Conservation (phyloP, 371 early-diverging fungal species). For the Dichotomocladium elegans region DNA sequence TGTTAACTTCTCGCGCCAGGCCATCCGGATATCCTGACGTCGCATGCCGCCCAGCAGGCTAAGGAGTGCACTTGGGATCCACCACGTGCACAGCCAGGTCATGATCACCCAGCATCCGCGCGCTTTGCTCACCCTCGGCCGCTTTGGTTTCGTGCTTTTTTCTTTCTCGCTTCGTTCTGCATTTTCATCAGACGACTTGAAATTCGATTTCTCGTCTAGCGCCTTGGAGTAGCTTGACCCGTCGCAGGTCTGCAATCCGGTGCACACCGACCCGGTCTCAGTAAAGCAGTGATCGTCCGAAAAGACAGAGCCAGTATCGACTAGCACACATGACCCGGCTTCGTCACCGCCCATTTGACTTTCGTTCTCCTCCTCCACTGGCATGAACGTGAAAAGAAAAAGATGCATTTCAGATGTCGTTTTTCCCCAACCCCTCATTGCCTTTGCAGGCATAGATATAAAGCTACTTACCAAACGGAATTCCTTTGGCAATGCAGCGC, state of each 20-base stretch:
- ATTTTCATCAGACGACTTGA: too few relatives aligned
- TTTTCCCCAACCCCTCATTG: too few relatives aligned
- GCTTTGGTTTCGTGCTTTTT: slow-evolving; percentile 15
- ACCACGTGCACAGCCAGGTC: slow-evolving; percentile 81
- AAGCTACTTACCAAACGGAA: slow-evolving; percentile 16
- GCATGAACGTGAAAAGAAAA: background rate
- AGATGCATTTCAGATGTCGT: too few relatives aligned
- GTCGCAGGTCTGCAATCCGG: slow-evolving; percentile 22
- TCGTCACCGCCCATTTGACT: slow-evolving; percentile 1
- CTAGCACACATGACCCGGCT: background rate
- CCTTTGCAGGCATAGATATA: too few relatives aligned
- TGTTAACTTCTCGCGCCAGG: slow-evolving; percentile 92
- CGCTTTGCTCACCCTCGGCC: slow-evolving; percentile 32
- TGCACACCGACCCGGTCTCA: slow-evolving; percentile 24
- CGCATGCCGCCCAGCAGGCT: slow-evolving; percentile 56
- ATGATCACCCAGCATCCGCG: slow-evolving; percentile 69
- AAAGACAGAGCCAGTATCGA: slow-evolving; percentile 38
- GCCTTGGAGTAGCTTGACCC: background rate
- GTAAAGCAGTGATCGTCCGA: slow-evolving; percentile 19
- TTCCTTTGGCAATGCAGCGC: slow-evolving; percentile 11
- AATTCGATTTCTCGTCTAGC: background rate
- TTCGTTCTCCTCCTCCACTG: slow-evolving; percentile 17
- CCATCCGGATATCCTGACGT: slow-evolving; percentile 74
- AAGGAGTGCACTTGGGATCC: slow-evolving; percentile 65
- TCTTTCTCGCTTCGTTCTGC: slow-evolving; percentile 17